Base-by-base conservation (phyloP, 345 rosid species). In the Citrus cavaleriei region DNA sequence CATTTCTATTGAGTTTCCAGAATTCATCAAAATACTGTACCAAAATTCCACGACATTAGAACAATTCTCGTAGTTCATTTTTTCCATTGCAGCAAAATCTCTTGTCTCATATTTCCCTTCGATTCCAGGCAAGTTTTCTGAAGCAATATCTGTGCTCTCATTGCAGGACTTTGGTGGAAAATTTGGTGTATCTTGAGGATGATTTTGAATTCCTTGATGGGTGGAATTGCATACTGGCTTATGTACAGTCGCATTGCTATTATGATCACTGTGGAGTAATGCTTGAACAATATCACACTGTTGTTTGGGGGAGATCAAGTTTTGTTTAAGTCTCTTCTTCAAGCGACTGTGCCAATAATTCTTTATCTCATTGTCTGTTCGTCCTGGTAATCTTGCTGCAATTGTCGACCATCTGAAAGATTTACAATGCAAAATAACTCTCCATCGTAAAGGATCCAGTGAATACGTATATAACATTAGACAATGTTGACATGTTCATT, bases 311-410 rank as follows among this genome's bases (percentile, higher is more conserved):
- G 57, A 18, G 8, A 30, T 34, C 62, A 25, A n/a, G 21, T 65
- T 49, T 30, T 69, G 73, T 12, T 71, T 6, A 0, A 61, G 21
- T 77, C 73, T 83, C 59, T 86, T 86, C 83, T 86, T 86, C 71
- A 81, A 25, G 74, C 62, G 83, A 40, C 80, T 60, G 51, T 81
- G 84, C 86, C 88, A 83, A 10, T 63, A 70, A 55, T 86, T 86
- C 65, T 86, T 86, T 3, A 86, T 81, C 71, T 83, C 88, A 49
- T 83, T 83, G 28, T 83, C 88, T 40, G 86, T 83, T 65, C 84
- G 62, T 34, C 88, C 86, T 3, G 80, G 81, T 62, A 86, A 68
- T 18, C 65, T 85, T 49, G 81, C 81, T 18, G 84, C 86, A 18
- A 86, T 83, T 10, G 81, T 62, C 2, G 86, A 81, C 88, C 86